Percentiles rank a stretch among this genome's conserved stretches.
Conservation (phyloP, 2,329 filamentous ascomycete genomes). For the Pestalotiopsis sp. region DNA sequence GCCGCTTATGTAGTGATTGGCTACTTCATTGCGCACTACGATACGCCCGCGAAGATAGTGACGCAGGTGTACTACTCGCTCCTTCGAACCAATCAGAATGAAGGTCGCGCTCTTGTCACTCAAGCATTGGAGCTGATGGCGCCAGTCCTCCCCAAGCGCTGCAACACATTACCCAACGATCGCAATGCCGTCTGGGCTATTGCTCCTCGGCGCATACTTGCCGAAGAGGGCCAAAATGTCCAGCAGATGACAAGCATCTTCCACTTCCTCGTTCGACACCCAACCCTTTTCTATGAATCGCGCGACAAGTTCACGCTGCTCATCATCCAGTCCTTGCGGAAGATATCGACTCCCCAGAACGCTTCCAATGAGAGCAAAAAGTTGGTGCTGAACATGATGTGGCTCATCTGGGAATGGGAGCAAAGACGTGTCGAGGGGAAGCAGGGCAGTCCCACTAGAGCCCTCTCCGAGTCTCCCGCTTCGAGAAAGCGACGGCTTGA, state of each 20-base stretch:
- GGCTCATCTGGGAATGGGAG: conserved; percentile 91
- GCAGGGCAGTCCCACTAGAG: conserved; percentile 39
- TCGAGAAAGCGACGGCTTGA: conserved; percentile 78
- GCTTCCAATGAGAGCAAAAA: conserved; percentile 91
- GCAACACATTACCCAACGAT: conserved; percentile 68
- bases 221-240: conserved; percentile 92
- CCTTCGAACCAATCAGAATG: conserved; percentile 90
- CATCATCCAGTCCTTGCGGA: conserved; percentile 86
- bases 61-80: conserved; percentile 93
- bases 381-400: conserved; percentile 87
- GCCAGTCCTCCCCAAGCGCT: conserved; percentile 87
- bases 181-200: conserved; percentile 85
- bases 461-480: conserved; percentile 69
- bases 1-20: conserved; percentile 96
- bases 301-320: conserved; percentile 87
- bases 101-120: conserved; percentile 87
- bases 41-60: conserved; percentile 94
- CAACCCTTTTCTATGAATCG: conserved; percentile 92
- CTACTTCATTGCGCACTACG: conserved; percentile 96
- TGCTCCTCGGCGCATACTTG: conserved; percentile 85
- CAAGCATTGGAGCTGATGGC: conserved; percentile 94
- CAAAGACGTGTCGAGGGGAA: conserved; percentile 74
- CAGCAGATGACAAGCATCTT: conserved; percentile 98
- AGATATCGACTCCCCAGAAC: conserved; percentile 82
- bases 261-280: conserved; percentile 91